phyloP scores from a whole-genome alignment of 73 alveolate genomes.

The Halteria grandinella region DNA sequence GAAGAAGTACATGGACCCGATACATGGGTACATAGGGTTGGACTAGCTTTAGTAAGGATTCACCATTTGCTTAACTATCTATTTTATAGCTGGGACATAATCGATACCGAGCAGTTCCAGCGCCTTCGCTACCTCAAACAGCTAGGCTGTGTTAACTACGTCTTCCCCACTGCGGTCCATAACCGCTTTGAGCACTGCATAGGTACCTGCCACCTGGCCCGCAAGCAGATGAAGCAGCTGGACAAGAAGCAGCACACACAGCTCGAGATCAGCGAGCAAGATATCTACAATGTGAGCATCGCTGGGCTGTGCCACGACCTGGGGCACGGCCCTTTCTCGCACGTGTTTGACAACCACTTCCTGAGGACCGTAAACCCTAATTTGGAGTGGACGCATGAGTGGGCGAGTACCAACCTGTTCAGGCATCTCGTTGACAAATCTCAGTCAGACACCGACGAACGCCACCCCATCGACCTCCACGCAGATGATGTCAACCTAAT shows the following conservation, averaged over 20 bases:
- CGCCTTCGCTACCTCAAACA: constrained; percentile 75
- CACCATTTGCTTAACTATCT: not conserved
- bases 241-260: constrained; percentile 32
- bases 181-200: constrained; percentile 81
- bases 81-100: constrained; percentile 52
- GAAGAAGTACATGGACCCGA: constrained; percentile 46
- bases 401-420: constrained; percentile 69
- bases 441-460: not conserved
- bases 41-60: constrained; percentile 21
- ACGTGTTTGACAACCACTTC: constrained; percentile 76
- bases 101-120: constrained; percentile 73
- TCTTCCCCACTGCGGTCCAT: constrained; percentile 84
- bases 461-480: constrained; percentile 73
- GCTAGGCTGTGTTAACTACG: constrained; percentile 69
- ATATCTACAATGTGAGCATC: constrained; percentile 19
- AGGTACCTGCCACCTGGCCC: constrained; percentile 55
- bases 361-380: constrained; percentile 39
- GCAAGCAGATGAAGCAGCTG: constrained; percentile 29
- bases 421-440: constrained; percentile 68
- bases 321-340: constrained; percentile 94
- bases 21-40: constrained; percentile 40
- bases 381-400: constrained; percentile 85
- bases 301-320: constrained; percentile 90
- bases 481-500: constrained; percentile 69
- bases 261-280: constrained; percentile 34